phyloP scores from a whole-genome alignment of 768 basidiomycete genomes.

The Pulveroboletus ravenelii region DNA sequence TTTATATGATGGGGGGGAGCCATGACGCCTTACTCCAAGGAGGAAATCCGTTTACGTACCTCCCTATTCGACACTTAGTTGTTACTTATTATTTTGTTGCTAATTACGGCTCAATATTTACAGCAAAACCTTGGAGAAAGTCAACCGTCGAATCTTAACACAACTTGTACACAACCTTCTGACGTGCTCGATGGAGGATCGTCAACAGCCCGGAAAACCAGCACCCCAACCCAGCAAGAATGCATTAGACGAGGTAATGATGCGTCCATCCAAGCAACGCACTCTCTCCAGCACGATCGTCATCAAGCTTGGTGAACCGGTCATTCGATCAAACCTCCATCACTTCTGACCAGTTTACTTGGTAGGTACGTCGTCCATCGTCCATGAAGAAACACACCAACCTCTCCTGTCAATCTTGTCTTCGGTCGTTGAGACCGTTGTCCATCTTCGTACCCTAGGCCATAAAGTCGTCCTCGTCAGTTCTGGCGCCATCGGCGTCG shows the following conservation, averaged over 20 bases:
- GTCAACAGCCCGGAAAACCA: conserved; percentile 9
- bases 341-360: conserved; percentile 7
- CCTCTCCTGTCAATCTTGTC: conserved; percentile 90
- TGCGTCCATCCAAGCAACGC: conserved; percentile 22
- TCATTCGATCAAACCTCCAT: neutral
- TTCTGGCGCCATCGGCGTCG: conserved; percentile 97
- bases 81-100: no score
- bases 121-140: no score
- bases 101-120: no score
- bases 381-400: conserved; percentile 89
- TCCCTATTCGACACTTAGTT: no score
- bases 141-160: no score
- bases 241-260: conserved; percentile 7
- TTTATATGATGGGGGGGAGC: no score
- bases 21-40: no score
- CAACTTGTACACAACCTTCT: neutral
- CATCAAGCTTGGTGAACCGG: conserved; percentile 72
- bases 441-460: conserved; percentile 68
- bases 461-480: conserved; percentile 95
- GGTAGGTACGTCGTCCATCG: conserved; percentile 88
- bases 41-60: no score
- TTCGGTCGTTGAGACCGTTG: conserved; percentile 86
- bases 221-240: neutral
- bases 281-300: conserved; percentile 60
- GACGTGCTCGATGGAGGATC: conserved; percentile 10